Percentiles rank a stretch among this genome's conserved stretches.
These are phyloP conservation scores for Centaurea solstitialis DNA, from an alignment of 129 eudicot species.

Conservation along the genomic window DNA sequence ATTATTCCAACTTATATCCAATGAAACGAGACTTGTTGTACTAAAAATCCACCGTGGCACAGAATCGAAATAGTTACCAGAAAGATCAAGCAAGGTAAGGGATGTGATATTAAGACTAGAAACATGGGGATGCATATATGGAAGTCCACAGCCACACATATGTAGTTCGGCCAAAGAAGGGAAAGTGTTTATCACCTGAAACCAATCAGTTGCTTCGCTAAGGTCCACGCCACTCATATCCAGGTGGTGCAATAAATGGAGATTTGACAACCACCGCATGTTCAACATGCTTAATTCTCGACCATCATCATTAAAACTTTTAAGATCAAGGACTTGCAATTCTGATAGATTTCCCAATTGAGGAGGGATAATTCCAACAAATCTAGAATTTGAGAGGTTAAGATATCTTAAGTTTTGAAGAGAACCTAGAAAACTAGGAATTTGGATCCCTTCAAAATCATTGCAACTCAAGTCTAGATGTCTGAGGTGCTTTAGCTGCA, in stretches of 20 bases:
- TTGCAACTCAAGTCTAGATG: conserved; percentile 28
- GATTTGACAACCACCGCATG: conserved; percentile 36
- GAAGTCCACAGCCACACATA: conserved; percentile 6
- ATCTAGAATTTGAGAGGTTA: conserved; percentile 9
- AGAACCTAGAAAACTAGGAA: conserved; percentile 36
- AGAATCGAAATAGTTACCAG: background rate
- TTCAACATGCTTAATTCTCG: background rate
- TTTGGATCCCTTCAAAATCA: background rate
- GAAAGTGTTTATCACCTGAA: conserved; percentile 37
- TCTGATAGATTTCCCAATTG: conserved; percentile 41
- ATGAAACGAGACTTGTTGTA: background rate
- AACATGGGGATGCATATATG: background rate
- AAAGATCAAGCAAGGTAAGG: conserved; percentile 31
- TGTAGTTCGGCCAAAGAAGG: conserved; percentile 30
- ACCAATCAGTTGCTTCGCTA: conserved; percentile 31
- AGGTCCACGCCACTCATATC: conserved; percentile 31
- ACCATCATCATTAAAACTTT: background rate
- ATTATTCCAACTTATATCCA: background rate
- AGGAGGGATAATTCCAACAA: conserved; percentile 33
- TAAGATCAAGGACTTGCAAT: conserved; percentile 25
- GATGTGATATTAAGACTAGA: conserved; percentile 9
- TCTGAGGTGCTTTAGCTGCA: conserved; percentile 17
- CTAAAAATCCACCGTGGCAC: conserved; percentile 14
- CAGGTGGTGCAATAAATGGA: conserved; percentile 22
- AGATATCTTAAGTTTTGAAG: background rate